Percentiles rank a stretch among this genome's conserved stretches.
These are phyloP conservation scores for Suhomyces panamericanus DNA, from an alignment of 1,139 yeast species.

Conservation along the genomic window DNA sequence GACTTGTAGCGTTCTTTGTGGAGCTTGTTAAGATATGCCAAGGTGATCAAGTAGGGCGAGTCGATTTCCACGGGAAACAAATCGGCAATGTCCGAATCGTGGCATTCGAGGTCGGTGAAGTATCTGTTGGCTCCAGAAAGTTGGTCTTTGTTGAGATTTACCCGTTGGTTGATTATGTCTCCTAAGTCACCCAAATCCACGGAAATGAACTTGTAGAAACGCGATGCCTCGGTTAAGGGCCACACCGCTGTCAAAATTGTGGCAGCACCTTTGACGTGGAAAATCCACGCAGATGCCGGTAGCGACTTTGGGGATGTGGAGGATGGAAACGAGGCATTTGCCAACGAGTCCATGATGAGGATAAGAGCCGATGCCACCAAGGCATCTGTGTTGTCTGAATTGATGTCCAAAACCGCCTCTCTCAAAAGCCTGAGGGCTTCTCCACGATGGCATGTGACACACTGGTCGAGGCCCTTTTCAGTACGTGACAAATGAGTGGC, in stretches of 20 bases:
- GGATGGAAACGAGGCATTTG: conserved; percentile 82
- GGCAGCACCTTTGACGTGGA: conserved; percentile 96
- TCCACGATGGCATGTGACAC: conserved; percentile 83
- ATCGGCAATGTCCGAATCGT: conserved; percentile 82
- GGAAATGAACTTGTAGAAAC: conserved; percentile 74
- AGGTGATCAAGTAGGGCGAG: conserved; percentile 82
- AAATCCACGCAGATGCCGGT: conserved; percentile 95
- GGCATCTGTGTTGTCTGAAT: conserved; percentile 86
- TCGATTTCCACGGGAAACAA: conserved; percentile 80
- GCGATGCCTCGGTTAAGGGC: conserved; percentile 79
- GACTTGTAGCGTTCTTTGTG: conserved; percentile 80
- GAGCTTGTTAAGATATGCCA: conserved; percentile 82
- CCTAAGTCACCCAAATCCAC: conserved; percentile 82
- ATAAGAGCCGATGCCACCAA: conserved; percentile 88
- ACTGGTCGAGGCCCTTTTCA: conserved; percentile 74
- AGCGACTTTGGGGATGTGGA: conserved; percentile 61
- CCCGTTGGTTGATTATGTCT: conserved; percentile 62
- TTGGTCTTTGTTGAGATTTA: conserved; percentile 22
- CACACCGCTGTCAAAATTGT: conserved; percentile 92
- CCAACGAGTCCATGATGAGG: conserved; percentile 87
- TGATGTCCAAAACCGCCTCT: conserved; percentile 82
- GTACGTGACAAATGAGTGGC: conserved; percentile 87
- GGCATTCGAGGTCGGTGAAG: conserved; percentile 71
- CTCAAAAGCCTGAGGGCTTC: conserved; percentile 79
- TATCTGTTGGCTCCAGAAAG: conserved; percentile 26